phyloP scores from a whole-genome alignment of 2,329 filamentous ascomycete genomes.

The Diaporthe capsici region DNA sequence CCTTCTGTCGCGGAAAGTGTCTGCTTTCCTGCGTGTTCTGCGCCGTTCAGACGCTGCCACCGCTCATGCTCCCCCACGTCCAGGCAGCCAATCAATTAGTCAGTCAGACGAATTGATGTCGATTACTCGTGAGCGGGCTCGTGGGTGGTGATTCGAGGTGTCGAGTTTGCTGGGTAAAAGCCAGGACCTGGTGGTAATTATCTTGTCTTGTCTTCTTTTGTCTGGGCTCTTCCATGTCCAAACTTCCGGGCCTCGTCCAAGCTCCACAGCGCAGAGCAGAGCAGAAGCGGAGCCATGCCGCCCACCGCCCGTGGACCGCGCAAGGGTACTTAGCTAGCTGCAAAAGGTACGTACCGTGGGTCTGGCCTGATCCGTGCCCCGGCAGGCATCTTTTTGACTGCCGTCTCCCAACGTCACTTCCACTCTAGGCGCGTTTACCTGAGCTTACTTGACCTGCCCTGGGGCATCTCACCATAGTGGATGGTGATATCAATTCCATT shows the following conservation, averaged over 20 bases:
- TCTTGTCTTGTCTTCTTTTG: neutral
- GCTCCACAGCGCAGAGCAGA: conserved; percentile 6
- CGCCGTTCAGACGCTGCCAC: conserved; percentile 6
- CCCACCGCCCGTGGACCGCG: neutral
- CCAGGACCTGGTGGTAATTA: neutral
- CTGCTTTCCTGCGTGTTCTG: neutral
- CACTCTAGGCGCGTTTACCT: neutral
- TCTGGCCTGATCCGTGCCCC: neutral
- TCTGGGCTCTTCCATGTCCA: neutral
- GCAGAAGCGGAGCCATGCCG: neutral
- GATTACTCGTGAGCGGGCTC: neutral
- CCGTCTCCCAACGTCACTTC: conserved; percentile 4
- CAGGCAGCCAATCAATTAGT: neutral
- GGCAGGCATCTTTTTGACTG: conserved; percentile 2
- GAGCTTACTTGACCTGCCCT: neutral
- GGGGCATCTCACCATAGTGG: neutral
- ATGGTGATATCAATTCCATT: neutral
- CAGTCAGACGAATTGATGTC: neutral
- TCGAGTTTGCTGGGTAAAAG: neutral
- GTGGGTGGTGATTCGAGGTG: neutral
- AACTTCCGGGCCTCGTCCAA: neutral
- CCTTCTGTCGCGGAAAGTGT: neutral
- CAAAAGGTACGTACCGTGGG: neutral
- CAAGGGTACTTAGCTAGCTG: neutral
- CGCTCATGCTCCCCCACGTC: neutral